These are phyloP conservation scores for Puccinellia tenuiflora DNA, from an alignment of 176 grass and related monocot genomes.

Conservation along the genomic window DNA sequence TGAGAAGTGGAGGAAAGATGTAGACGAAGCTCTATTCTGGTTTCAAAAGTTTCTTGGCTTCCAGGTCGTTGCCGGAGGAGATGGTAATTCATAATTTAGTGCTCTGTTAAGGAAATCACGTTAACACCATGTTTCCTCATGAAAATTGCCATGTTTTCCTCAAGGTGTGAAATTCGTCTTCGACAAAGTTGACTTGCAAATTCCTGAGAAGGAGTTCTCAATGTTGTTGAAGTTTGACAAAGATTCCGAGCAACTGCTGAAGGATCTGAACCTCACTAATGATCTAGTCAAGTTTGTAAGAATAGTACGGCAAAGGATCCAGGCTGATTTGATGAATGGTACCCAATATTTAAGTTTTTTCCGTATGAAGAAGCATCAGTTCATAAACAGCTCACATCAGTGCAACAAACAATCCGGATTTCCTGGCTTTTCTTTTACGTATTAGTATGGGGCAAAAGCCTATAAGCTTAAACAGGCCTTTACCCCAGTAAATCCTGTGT, in stretches of 20 bases:
- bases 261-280: constrained; percentile 49
- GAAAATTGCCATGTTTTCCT: not conserved
- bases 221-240: constrained; percentile 40
- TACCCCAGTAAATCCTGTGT: not conserved
- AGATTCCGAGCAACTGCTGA: constrained; percentile 34
- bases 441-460: not conserved
- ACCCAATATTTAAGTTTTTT: constrained; percentile 17
- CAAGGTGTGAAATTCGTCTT: constrained; percentile 78
- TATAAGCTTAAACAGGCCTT: not conserved
- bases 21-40: constrained; percentile 40
- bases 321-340: constrained; percentile 50
- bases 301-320: constrained; percentile 59
- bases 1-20: constrained; percentile 12
- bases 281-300: constrained; percentile 52
- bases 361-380: not conserved
- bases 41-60: constrained; percentile 58
- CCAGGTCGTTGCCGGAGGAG: constrained; percentile 13
- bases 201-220: constrained; percentile 51
- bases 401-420: not conserved
- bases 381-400: not conserved
- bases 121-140: not conserved
- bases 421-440: not conserved
- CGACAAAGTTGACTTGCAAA: constrained; percentile 51
- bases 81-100: constrained; percentile 26
- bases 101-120: not conserved